Conservation (phyloP, 129 eudicot species). For the Helianthus annuus region HanXRQr2.0-SUNRISE NC_035440.2:14180627-14181126, state of each 20-base stretch:
- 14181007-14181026: not conserved
- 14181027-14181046: slow-evolving; percentile 24
- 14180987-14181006: slow-evolving; percentile 7
- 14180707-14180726: too few species aligned
- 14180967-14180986: slow-evolving; percentile 5
- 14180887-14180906: not conserved
- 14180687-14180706: too few species aligned
- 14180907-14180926: not conserved
- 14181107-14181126: not conserved
- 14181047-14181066: not conserved
- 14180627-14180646: too few species aligned
- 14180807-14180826: too few species aligned
- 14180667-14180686: too few species aligned
- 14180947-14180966: not conserved
- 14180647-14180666: too few species aligned
- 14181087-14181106: not conserved
- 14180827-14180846: not conserved
- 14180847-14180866: not conserved
- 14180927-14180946: slow-evolving; percentile 8
- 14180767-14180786: too few species aligned
- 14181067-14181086: not conserved
- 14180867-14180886: not conserved
- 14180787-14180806: too few species aligned
- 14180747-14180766: not conserved
- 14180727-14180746: too few species aligned